Evolutionary conservation across 148 eudicot genomes (phyloP).

Genomic region (Persicaria tinctoria): DNA sequence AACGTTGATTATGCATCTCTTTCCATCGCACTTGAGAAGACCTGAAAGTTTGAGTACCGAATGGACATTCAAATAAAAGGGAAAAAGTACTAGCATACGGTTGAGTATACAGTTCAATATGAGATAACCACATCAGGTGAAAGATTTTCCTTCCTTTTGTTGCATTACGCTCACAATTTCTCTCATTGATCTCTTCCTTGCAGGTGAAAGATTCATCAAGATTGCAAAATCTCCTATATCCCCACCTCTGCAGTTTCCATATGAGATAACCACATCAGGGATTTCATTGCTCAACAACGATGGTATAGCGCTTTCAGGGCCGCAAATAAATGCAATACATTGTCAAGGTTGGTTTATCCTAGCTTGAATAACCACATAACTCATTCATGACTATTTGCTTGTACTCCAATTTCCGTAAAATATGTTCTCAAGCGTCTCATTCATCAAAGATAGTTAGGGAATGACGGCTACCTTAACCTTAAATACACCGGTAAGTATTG

Average conservation of each 20-base stretch:
- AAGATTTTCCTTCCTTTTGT: background rate
- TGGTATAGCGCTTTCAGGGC: constrained; percentile 59
- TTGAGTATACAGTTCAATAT: background rate
- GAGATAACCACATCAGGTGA: too few species aligned
- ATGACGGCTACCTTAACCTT: background rate
- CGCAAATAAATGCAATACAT: constrained; percentile 55
- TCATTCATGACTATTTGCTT: background rate
- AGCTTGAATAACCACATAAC: background rate
- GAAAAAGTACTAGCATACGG: background rate
- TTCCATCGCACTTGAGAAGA: background rate
- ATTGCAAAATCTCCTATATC: constrained; percentile 88
- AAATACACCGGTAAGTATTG: background rate
- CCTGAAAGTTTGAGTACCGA: background rate
- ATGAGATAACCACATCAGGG: constrained; percentile 57
- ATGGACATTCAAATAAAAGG: background rate
- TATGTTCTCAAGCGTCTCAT: background rate
- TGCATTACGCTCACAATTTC: background rate
- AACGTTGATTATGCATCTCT: background rate
- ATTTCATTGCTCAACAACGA: constrained; percentile 51
- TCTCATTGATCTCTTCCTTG: constrained; percentile 12
- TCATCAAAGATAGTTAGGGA: background rate
- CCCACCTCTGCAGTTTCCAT: constrained; percentile 66
- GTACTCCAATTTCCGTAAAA: background rate
- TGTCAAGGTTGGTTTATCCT: constrained; percentile 26
- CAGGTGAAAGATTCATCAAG: constrained; percentile 79